These are phyloP conservation scores for Mrakia gelida DNA, from an alignment of 768 basidiomycete genomes.

Conservation along the genomic window DNA sequence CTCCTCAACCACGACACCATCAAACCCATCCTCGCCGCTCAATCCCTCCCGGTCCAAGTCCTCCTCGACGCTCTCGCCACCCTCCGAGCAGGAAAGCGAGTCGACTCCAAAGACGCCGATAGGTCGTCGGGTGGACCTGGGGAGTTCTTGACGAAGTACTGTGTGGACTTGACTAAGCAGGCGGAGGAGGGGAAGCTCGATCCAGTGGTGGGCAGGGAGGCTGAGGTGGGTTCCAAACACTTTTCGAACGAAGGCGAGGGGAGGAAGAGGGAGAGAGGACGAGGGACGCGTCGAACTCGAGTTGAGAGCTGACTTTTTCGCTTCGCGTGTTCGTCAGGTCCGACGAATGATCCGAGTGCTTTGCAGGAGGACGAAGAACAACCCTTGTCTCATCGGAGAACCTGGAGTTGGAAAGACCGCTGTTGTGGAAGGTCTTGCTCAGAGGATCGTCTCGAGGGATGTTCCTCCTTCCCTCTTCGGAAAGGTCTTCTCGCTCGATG, in stretches of 20 bases:
- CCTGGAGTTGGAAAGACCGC: constrained; percentile 87
- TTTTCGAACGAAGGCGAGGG: not conserved
- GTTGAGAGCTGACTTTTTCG: not conserved
- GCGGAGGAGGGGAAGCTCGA: constrained; percentile 81
- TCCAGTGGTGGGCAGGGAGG: constrained; percentile 52
- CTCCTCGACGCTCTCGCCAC: constrained; percentile 74
- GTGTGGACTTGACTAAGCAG: constrained; percentile 75
- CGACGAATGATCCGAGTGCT: constrained; percentile 20
- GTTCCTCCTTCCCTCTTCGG: constrained; percentile 44
- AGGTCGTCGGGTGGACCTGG: constrained; percentile 48
- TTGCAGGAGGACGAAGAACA: constrained; percentile 30
- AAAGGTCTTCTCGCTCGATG: constrained; percentile 60
- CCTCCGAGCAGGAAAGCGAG: constrained; percentile 72
- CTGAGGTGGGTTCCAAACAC: constrained; percentile 39
- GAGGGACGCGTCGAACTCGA: not conserved
- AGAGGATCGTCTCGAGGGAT: constrained; percentile 52
- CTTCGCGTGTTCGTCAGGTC: not conserved
- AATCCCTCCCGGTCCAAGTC: constrained; percentile 52
- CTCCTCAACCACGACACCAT: constrained; percentile 71
- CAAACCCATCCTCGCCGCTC: constrained; percentile 51
- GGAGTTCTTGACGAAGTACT: constrained; percentile 28
- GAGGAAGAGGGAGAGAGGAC: not conserved
- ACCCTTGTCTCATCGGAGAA: constrained; percentile 70
- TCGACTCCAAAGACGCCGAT: constrained; percentile 82
- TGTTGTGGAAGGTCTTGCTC: constrained; percentile 90